Evolutionary conservation across 78 protist genomes (phyloP).

Genomic region (Protostelium mycophagum): DNA sequence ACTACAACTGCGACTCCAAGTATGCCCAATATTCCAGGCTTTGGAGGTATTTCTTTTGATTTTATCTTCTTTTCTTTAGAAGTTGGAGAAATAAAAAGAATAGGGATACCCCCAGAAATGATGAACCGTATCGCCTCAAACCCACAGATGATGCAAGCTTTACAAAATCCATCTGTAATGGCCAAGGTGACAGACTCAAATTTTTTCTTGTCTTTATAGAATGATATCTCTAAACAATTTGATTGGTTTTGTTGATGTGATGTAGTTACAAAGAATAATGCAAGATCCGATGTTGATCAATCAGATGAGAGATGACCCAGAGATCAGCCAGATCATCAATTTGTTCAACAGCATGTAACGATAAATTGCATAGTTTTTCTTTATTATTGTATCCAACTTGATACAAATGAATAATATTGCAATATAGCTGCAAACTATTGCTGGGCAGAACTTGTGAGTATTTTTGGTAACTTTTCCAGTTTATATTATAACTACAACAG

Average conservation of each 20-base stretch:
- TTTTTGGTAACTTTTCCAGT: too few relatives aligned
- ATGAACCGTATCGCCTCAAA: not conserved
- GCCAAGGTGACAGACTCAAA: not conserved
- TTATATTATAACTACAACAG: too few relatives aligned
- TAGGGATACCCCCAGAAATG: not conserved
- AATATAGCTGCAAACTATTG: too few relatives aligned
- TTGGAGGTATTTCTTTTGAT: not conserved
- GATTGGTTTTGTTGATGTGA: too few relatives aligned
- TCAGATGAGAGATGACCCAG: not conserved
- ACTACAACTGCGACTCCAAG: not conserved
- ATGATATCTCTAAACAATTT: too few relatives aligned
- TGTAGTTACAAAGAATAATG: not conserved
- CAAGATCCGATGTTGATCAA: not conserved
- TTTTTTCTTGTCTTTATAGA: not conserved
- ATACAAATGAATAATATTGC: too few relatives aligned
- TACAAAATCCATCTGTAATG: not conserved
- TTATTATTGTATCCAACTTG: too few relatives aligned
- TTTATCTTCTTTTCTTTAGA: too few relatives aligned
- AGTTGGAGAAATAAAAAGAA: not conserved
- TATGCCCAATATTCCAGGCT: not conserved
- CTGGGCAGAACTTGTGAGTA: too few relatives aligned
- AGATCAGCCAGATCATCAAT: not conserved
- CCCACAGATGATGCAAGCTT: not conserved
- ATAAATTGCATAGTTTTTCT: too few relatives aligned
- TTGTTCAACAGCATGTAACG: not conserved